These are phyloP conservation scores for Hibiscus trionum DNA, from an alignment of 345 rosid genomes.

Conservation along the genomic window DNA sequence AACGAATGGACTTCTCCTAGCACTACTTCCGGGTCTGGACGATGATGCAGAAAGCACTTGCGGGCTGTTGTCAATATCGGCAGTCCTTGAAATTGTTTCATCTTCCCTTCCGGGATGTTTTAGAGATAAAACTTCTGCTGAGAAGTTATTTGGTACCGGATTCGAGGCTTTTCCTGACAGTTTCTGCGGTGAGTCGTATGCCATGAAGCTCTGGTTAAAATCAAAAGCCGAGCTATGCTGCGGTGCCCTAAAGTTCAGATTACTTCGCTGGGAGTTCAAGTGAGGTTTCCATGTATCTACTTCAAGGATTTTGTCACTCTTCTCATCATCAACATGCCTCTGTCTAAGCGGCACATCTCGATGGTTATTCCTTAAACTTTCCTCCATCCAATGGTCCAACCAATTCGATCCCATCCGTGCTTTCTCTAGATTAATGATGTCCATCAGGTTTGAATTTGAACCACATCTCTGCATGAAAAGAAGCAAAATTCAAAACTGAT, in stretches of 20 bases:
- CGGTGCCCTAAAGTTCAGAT: slow-evolving; percentile 19
- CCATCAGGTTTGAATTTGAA: slow-evolving; percentile 40
- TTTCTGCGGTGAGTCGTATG: slow-evolving; percentile 43
- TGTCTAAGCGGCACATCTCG: slow-evolving; percentile 21
- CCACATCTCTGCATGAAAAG: slow-evolving; percentile 41
- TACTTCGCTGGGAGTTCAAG: slow-evolving; percentile 27
- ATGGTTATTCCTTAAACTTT: slow-evolving; percentile 34
- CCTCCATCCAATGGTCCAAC: slow-evolving; percentile 84
- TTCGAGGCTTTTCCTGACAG: slow-evolving; percentile 24
- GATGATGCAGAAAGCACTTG: slow-evolving; percentile 44
- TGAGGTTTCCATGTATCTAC: slow-evolving; percentile 96
- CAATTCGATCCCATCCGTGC: slow-evolving; percentile 45
- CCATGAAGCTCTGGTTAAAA: slow-evolving; percentile 33
- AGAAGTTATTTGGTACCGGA: slow-evolving; percentile 28
- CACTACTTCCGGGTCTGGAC: slow-evolving; percentile 62
- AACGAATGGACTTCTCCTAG: slow-evolving; percentile 64
- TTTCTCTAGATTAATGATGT: slow-evolving; percentile 25
- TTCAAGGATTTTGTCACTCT: slow-evolving; percentile 77
- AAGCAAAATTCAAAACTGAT: slow-evolving; percentile 1
- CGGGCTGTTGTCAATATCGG: slow-evolving; percentile 53
- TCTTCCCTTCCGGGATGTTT: slow-evolving; percentile 23
- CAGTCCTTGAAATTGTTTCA: slow-evolving; percentile 32
- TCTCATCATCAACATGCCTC: slow-evolving; percentile 40
- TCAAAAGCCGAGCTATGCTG: slow-evolving; percentile 23
- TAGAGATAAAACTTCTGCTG: slow-evolving; percentile 35